Base-by-base conservation (phyloP, 768 basidiomycete species). In the Cystofilobasidium capitatum region DNA sequence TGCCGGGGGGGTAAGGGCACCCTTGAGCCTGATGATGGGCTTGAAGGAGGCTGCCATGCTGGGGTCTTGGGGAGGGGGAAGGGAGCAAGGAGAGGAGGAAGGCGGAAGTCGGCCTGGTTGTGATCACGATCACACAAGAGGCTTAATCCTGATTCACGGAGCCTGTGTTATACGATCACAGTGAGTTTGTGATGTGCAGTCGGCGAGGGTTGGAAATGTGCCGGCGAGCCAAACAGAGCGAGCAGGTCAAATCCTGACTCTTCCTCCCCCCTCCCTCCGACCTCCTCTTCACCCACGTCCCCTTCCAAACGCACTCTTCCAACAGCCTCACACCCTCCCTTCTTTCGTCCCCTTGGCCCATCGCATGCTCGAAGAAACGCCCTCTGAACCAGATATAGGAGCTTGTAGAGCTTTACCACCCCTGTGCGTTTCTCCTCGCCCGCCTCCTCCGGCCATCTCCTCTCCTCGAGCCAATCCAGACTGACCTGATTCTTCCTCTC, bases 311-410 rank as follows among this genome's bases (percentile, higher is more conserved):
- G n/a, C 47, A 8, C 22, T 8, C 14, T 26, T n/a, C 44, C 24
- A 20, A 5, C 17, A 29, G 24, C 17, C 51, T 31, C 51, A 55
- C 29, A n/a, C n/a, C n/a, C n/a, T n/a, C n/a, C n/a, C n/a, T n/a
- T n/a, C n/a, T n/a, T n/a, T n/a, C n/a, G n/a, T n/a, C n/a, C n/a
- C n/a, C n/a, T n/a, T n/a, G n/a, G n/a, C n/a, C n/a, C n/a, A n/a
- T 31, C 51, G 51, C 51, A 55, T 55, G 51, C 29, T 31, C 51
- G 51, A 55, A 6, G 51, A 55, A n/a, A n/a, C n/a, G n/a, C n/a
- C n/a, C n/a, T n/a, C n/a, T 31, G 51, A 55, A 16, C 33, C 51
- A 4, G 51, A 55, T 55, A 55, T 55, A 55, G 51, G 29, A 13
- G 29, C 51, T 55, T 33, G 29, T 55, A 55, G 51, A 55, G 14